Evolutionary conservation across 2,329 filamentous ascomycete genomes (phyloP).

Genomic region (Exophiala sp.): DNA sequence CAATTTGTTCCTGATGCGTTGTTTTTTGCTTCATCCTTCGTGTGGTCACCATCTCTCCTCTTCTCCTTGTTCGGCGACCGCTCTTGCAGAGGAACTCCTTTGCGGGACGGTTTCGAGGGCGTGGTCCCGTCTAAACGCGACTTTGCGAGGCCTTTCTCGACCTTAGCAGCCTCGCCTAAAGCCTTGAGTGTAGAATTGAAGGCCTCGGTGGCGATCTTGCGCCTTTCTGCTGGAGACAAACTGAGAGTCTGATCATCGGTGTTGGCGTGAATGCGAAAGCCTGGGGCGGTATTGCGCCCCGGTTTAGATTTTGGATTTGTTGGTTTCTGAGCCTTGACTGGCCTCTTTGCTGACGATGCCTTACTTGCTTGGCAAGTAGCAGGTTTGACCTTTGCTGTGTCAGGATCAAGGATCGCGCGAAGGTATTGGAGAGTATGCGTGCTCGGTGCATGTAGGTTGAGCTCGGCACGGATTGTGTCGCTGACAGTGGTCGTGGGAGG

Average conservation of each 20-base stretch:
- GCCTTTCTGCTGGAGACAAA: conserved; percentile 31
- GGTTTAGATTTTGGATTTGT: conserved; percentile 21
- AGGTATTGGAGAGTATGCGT: conserved; percentile 17
- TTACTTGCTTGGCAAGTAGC: neutral
- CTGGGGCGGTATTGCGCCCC: conserved; percentile 1
- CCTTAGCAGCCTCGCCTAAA: conserved; percentile 36
- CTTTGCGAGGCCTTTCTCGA: conserved; percentile 10
- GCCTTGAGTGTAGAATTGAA: conserved; percentile 45
- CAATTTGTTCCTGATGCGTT: neutral
- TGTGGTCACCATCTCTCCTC: conserved; percentile 25
- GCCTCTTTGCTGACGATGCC: neutral
- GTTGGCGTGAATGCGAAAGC: conserved; percentile 14
- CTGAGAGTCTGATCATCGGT: neutral
- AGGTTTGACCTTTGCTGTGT: neutral
- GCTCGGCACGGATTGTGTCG: conserved; percentile 13
- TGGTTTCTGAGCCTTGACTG: conserved; percentile 24
- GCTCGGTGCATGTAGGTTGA: conserved; percentile 14
- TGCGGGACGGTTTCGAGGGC: neutral
- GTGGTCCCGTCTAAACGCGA: neutral
- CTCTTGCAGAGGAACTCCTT: conserved; percentile 29
- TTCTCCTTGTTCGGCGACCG: conserved; percentile 31
- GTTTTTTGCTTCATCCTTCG: neutral
- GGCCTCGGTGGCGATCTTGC: conserved; percentile 44
- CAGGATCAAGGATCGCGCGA: conserved; percentile 12
- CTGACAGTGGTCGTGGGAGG: neutral